Evolutionary conservation across 2,329 filamentous ascomycete genomes (phyloP).

Genomic region (Ophiostoma montium): DNA sequence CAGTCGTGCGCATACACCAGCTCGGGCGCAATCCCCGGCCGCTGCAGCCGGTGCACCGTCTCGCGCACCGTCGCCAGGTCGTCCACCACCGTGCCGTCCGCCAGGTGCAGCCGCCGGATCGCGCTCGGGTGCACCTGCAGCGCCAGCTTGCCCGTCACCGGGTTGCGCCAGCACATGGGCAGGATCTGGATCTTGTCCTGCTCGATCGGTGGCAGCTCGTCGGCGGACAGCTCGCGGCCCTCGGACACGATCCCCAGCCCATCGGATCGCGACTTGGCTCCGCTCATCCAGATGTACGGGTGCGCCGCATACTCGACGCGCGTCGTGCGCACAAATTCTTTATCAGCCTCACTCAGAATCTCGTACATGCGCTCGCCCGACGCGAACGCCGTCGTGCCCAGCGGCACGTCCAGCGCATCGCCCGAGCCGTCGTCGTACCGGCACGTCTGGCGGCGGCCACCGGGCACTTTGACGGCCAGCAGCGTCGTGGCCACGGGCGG

Average conservation of each 20-base stretch:
- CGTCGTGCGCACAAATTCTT: constrained; percentile 51
- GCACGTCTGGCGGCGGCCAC: constrained; percentile 34
- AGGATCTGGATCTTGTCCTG: constrained; percentile 53
- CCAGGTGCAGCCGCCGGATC: constrained; percentile 52
- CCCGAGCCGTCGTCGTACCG: constrained; percentile 60
- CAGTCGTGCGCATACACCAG: constrained; percentile 63
- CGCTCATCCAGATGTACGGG: constrained; percentile 71
- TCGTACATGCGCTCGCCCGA: constrained; percentile 60
- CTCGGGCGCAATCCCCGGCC: constrained; percentile 55
- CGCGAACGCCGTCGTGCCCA: constrained; percentile 65
- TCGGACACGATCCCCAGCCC: constrained; percentile 55
- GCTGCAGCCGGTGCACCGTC: constrained; percentile 52
- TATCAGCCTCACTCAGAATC: constrained; percentile 47
- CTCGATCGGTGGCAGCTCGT: constrained; percentile 51
- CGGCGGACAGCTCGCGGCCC: constrained; percentile 37
- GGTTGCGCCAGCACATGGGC: constrained; percentile 68
- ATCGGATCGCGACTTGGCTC: constrained; percentile 49
- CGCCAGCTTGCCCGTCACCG: constrained; percentile 52
- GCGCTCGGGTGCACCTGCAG: constrained; percentile 64
- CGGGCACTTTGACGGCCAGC: constrained; percentile 60
- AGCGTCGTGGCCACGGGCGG: constrained; percentile 60
- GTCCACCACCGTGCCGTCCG: constrained; percentile 52
- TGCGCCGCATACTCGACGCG: constrained; percentile 64
- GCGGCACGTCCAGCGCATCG: constrained; percentile 53
- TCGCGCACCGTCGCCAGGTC: constrained; percentile 52